Percentiles rank a stretch among this genome's conserved stretches.
These are phyloP conservation scores for Glebionis coronaria DNA, from an alignment of 129 eudicot species.

Conservation along the genomic window DNA sequence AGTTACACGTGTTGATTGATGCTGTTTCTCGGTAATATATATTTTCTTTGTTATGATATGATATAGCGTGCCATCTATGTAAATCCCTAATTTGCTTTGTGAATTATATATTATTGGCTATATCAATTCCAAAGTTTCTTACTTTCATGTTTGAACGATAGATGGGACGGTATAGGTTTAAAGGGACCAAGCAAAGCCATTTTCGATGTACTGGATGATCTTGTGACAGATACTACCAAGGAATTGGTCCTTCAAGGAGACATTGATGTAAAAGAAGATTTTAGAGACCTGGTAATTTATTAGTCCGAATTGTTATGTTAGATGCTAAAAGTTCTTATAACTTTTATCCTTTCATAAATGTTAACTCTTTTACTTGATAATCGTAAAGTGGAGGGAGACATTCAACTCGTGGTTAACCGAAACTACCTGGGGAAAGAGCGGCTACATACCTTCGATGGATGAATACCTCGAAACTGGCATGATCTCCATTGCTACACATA, in stretches of 20 bases:
- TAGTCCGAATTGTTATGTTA: neutral
- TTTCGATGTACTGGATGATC: slow-evolving; percentile 53
- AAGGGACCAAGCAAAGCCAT: slow-evolving; percentile 46
- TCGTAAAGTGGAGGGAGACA: no score
- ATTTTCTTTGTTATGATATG: neutral
- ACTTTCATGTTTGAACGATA: no score
- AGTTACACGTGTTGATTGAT: no score
- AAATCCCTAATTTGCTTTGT: neutral
- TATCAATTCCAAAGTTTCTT: neutral
- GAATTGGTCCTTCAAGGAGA: slow-evolving; percentile 28
- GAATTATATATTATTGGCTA: neutral
- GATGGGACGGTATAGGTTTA: slow-evolving; percentile 61
- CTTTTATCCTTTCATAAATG: neutral
- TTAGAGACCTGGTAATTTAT: slow-evolving; percentile 26
- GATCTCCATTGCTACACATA: no score
- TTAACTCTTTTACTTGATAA: neutral
- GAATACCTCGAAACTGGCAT: no score
- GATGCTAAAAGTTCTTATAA: neutral
- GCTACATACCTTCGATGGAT: no score
- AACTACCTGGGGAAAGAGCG: slow-evolving; percentile 52
- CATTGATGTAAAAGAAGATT: slow-evolving; percentile 24
- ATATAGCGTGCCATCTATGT: neutral
- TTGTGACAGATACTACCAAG: no score
- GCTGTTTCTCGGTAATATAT: slow-evolving; percentile 46
- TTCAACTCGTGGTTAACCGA: slow-evolving; percentile 69